Conservation (phyloP, 2,329 filamentous ascomycete genomes). For the Salinomyces thailandicus region DNA sequence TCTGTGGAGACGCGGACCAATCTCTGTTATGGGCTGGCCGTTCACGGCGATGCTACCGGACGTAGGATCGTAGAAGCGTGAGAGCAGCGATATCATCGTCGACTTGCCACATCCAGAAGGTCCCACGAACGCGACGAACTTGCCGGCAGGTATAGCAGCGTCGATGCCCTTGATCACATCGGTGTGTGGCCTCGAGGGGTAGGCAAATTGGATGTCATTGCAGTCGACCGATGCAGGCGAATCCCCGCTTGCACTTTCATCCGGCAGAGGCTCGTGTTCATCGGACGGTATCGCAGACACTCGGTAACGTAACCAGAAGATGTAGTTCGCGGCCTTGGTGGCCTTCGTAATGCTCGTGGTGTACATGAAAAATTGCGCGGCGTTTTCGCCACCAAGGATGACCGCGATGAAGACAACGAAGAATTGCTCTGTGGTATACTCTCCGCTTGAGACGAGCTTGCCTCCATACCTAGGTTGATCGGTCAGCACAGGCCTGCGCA, state of each 20-base stretch:
- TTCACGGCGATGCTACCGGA: conserved; percentile 39
- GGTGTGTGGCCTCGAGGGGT: conserved; percentile 17
- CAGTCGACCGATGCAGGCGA: conserved; percentile 12
- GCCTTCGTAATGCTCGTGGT: conserved; percentile 31
- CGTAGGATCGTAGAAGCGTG: conserved; percentile 37
- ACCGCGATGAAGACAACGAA: conserved; percentile 52
- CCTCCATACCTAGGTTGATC: conserved; percentile 18
- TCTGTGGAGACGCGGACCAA: conserved; percentile 55
- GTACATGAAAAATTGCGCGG: conserved; percentile 58
- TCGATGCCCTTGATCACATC: conserved; percentile 20
- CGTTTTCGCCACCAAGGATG: conserved; percentile 56
- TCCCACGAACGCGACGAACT: conserved; percentile 38
- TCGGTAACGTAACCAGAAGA: conserved; percentile 33
- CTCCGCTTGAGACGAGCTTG: conserved; percentile 21
- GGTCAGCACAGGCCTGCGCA: not conserved
- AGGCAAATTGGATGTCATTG: conserved; percentile 21
- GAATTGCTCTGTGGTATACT: conserved; percentile 34
- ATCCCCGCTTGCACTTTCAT: conserved; percentile 23
- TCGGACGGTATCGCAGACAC: conserved; percentile 25
- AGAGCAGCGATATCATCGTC: conserved; percentile 36
- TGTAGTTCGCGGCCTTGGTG: conserved; percentile 31
- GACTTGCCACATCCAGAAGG: conserved; percentile 40
- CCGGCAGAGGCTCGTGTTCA: conserved; percentile 25
- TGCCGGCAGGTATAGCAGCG: conserved; percentile 26
- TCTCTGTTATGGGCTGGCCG: conserved; percentile 45